These are phyloP conservation scores for Marchantia polymorpha DNA, from an alignment of 225 moss, liverwort and hornwort species.

Conservation along the genomic window DNA sequence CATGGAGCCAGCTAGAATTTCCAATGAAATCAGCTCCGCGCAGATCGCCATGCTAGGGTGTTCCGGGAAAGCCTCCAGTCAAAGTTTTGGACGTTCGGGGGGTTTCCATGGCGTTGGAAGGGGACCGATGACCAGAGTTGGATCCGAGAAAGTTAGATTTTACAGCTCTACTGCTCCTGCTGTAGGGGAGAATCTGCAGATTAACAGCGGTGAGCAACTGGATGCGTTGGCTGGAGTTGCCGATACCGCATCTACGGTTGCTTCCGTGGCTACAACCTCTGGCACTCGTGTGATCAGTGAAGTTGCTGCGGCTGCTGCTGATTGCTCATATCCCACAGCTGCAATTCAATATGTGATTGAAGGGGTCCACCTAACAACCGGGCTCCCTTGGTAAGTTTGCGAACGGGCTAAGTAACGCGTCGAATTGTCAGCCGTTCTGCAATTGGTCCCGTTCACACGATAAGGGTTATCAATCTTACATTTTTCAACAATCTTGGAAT, in stretches of 20 bases:
- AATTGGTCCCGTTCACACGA: no score
- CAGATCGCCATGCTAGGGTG: not conserved
- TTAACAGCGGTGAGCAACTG: constrained; percentile 58
- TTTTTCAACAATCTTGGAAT: no score
- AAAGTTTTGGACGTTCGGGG: constrained; percentile 11
- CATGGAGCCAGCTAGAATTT: not conserved
- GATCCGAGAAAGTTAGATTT: constrained; percentile 19
- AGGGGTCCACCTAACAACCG: constrained; percentile 67
- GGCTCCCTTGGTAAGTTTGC: constrained; percentile 76
- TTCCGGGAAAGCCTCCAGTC: not conserved
- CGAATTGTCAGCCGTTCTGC: no score
- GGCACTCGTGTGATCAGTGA: constrained; percentile 51
- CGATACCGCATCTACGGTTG: constrained; percentile 42
- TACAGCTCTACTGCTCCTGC: constrained; percentile 43
- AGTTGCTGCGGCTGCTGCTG: constrained; percentile 74
- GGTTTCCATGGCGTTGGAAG: not conserved
- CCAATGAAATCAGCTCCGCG: constrained; percentile 12
- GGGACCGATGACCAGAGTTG: not conserved
- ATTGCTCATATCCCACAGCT: constrained; percentile 79
- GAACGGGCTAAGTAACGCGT: no score
- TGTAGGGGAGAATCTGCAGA: constrained; percentile 45
- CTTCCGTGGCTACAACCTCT: constrained; percentile 36
- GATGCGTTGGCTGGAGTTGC: constrained; percentile 42
- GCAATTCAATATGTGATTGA: constrained; percentile 93
- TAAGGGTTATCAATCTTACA: no score